phyloP scores from a whole-genome alignment of 805 yeast species.

The Barnettozyma salicaria region DNA sequence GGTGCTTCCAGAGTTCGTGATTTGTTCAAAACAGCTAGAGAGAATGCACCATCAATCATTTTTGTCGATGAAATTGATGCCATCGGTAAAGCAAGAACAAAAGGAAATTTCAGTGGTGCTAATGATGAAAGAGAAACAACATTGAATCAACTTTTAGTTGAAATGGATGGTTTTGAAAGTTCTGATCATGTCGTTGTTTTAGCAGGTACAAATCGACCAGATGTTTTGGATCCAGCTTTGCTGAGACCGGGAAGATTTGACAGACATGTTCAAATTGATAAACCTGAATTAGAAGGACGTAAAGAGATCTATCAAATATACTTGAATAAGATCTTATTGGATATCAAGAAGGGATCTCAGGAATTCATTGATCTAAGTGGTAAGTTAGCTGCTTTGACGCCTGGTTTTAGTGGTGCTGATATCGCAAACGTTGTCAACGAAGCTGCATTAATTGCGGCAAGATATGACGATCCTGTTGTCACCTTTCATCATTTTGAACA shows the following conservation, averaged over 20 bases:
- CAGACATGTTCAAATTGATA: slow-evolving; percentile 84
- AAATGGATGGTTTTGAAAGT: slow-evolving; percentile 95
- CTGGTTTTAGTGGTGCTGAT: slow-evolving; percentile 98
- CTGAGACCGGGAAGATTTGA: slow-evolving; percentile 98
- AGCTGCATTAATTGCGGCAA: slow-evolving; percentile 95
- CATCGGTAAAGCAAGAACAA: slow-evolving; percentile 90
- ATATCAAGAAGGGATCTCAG: slow-evolving; percentile 37
- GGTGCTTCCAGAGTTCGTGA: slow-evolving; percentile 99
- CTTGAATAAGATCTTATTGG: slow-evolving; percentile 62
- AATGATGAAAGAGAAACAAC: slow-evolving; percentile 98
- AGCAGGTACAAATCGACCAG: slow-evolving; percentile 97
- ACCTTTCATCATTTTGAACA: slow-evolving; percentile 80
- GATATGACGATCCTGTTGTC: slow-evolving; percentile 67
- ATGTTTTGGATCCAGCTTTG: slow-evolving; percentile 86
- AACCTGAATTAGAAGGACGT: slow-evolving; percentile 93
- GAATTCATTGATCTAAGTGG: slow-evolving; percentile 52
- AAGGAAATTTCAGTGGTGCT: slow-evolving; percentile 67
- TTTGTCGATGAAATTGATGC: slow-evolving; percentile 99
- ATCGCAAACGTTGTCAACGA: slow-evolving; percentile 96
- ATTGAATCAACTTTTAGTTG: slow-evolving; percentile 89
- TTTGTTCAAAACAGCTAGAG: slow-evolving; percentile 84
- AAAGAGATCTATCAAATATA: slow-evolving; percentile 89
- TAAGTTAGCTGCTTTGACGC: slow-evolving; percentile 89
- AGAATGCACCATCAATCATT: slow-evolving; percentile 91
- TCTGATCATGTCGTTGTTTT: slow-evolving; percentile 92